These are phyloP conservation scores for Drechmeria coniospora DNA, from an alignment of 2,329 filamentous ascomycete species.

Conservation along the genomic window DNA sequence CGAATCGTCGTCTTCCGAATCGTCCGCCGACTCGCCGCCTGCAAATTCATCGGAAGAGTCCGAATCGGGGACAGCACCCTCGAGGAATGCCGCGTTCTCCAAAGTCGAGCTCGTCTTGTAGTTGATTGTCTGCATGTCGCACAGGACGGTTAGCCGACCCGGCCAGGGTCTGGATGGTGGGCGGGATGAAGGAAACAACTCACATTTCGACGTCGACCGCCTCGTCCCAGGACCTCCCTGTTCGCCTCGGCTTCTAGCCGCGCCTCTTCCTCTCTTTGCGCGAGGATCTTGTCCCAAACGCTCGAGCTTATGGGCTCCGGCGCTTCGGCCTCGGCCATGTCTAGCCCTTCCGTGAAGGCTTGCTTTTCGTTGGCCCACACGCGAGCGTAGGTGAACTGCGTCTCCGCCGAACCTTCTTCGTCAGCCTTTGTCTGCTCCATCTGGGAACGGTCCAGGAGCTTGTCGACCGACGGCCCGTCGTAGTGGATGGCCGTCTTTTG, in stretches of 20 bases:
- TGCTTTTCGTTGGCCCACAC: slow-evolving; percentile 81
- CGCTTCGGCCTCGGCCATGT: slow-evolving; percentile 34
- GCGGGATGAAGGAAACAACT: slow-evolving; percentile 5
- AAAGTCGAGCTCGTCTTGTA: slow-evolving; percentile 14
- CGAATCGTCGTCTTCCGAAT: slow-evolving; percentile 15
- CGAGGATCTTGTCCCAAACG: slow-evolving; percentile 83
- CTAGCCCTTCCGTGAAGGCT: slow-evolving; percentile 47
- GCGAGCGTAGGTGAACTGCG: slow-evolving; percentile 75
- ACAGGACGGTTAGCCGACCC: too few relatives aligned
- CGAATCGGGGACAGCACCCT: slow-evolving; percentile 12
- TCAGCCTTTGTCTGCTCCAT: slow-evolving; percentile 55
- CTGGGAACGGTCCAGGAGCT: slow-evolving; percentile 73
- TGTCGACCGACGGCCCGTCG: slow-evolving; percentile 69
- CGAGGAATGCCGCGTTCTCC: slow-evolving; percentile 9
- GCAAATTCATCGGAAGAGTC: slow-evolving; percentile 20
- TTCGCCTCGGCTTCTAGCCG: slow-evolving; percentile 52
- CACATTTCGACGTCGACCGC: slow-evolving; percentile 51
- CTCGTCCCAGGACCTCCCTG: slow-evolving; percentile 67
- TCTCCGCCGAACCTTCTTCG: slow-evolving; percentile 51
- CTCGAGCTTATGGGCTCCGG: slow-evolving; percentile 43
- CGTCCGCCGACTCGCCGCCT: slow-evolving; percentile 13
- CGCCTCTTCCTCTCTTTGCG: slow-evolving; percentile 65
- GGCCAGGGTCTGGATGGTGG: too few relatives aligned
- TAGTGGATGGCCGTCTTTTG: slow-evolving; percentile 63
- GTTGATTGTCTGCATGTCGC: slow-evolving; percentile 22